phyloP scores from a whole-genome alignment of 148 eudicot species.

The Pouteria glomerata region DNA sequence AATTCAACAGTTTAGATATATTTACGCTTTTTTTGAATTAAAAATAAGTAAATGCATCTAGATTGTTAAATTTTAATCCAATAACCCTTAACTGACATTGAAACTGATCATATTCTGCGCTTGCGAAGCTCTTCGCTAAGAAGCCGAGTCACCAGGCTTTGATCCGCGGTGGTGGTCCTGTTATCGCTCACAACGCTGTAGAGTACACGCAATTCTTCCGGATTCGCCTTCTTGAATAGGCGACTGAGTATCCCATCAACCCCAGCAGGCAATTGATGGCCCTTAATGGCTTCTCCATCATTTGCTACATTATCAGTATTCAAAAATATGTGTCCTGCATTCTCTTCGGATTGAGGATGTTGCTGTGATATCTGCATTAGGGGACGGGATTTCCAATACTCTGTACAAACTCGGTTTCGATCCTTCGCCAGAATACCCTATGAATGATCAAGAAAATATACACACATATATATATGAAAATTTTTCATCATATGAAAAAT shows the following conservation, averaged over 20 bases:
- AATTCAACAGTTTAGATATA: no score
- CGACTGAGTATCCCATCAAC: constrained; percentile 43
- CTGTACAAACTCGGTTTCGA: constrained; percentile 39
- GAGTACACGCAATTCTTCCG: constrained; percentile 57
- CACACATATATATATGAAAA: no score
- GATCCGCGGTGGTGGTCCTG: constrained; percentile 26
- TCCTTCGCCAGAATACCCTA: constrained; percentile 82
- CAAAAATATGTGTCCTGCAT: constrained; percentile 7
- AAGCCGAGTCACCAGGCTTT: constrained; percentile 36
- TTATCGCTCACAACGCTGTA: constrained; percentile 25
- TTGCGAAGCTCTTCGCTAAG: constrained; percentile 57
- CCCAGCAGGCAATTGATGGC: constrained; percentile 12
- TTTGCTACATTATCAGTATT: no score
- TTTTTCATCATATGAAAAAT: no score
- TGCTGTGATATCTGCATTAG: constrained; percentile 45
- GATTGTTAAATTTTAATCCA: no score
- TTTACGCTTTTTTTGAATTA: no score
- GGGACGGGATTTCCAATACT: constrained; percentile 79
- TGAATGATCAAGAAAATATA: no score
- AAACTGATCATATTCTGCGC: constrained; percentile 45
- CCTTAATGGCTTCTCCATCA: constrained; percentile 8
- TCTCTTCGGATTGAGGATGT: constrained; percentile 29
- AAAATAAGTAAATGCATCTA: constrained; percentile 19
- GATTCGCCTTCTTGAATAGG: constrained; percentile 71
- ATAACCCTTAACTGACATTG: constrained; percentile 27